Base-by-base conservation (phyloP, 768 basidiomycete genomes). In the Cystofilobasidium ferigula region DNA sequence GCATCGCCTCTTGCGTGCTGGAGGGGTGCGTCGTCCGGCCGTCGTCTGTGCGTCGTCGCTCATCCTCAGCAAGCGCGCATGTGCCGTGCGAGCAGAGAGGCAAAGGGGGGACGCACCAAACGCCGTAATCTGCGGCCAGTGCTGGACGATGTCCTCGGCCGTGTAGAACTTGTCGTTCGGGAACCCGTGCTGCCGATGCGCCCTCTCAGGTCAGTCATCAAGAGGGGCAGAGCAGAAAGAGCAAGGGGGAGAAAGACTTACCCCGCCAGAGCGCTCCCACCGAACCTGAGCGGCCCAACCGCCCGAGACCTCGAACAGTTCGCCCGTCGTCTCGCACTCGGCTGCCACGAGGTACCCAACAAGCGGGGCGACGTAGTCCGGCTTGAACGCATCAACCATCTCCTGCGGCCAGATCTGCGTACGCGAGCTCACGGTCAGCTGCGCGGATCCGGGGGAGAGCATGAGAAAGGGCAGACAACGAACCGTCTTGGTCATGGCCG, bases 251-350 rank as follows among this genome's bases (percentile, higher is more conserved):
- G 30, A 32, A 1, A 47, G 9, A 87, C 86, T 72, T 86, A 78
- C 13, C 26, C 93, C 95, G 1, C 86, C 87, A 12, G 89, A 80
- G 18, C 90, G 84, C 75, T 97, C 88, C 93, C 94, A 99, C 64
- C 94, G 82, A 36, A 88, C 86, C 75, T 92, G 84, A 0, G 89
- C 89, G 3, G 87, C 86, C 88, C 91, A 97, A 0, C 94, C 95
- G 28, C 88, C 92, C 18, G 81, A 82, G 45, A 91, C 82, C 75
- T 97, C 93, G 75, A 93, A 93, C 58, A 99, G 73, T 7, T 79
- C 78, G 10, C 88, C 88, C 16, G 85, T 82, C 10, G 84, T 85
- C 22, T 80, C 79, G 71, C 94, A 93, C 62, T 85, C 83, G 76
- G 85, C 82, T 73, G 88, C 90, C 4, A 82, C 85, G 36, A 99